Base-by-base conservation (phyloP, 1,284 basidiomycete species). In the Trametes hirsuta region DNA sequence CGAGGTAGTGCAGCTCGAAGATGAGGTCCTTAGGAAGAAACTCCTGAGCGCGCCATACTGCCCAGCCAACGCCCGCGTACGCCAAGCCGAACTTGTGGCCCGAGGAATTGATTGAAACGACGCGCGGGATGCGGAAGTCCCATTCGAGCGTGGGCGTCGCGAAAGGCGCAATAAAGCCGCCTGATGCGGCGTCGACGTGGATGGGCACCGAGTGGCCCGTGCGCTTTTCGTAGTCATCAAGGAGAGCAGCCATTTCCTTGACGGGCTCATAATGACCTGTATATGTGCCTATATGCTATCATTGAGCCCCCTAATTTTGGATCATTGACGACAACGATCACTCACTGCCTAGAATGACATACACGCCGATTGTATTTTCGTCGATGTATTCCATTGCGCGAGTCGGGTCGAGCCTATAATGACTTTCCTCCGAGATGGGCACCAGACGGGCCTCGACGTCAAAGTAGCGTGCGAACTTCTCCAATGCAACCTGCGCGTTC, bases 221-320 rank as follows among this genome's bases (percentile, higher is more conserved):
- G 69, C 84, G 81, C n/a, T 73, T 76, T 76, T 98, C 88, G 71
- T 93, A 95, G 66, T 90, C 87, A 74, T 98, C 96, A 51, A 98
- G 82, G 21, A 93, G 80, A 55, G 89, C 85, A 3, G 88, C 79
- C 87, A 98, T 92, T 70, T 90, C 92, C 72, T 93, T 85, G 45
- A 98, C 95, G 21, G 91, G 88, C 71, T 98, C 96, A 71, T 96
- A 97, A 67, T 92, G 91, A 10, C 95, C 96, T 1, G 95, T 97
- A 76, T 97, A 97, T 14, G 95, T 97, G 57, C 82, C 82, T 83
- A 42, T 35, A 39, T 11, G 11, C n/a, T 42, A 53, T 59, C 15
- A 22, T 41, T 47, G 12, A 25, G 18, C 15, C 65, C 55, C 59
- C 41, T 47, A 51, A 39, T 8, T 54, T 36, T 1, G 44, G 25